Evolutionary conservation across 1,284 basidiomycete genomes (phyloP).

Genomic region (Athelia sp.): DNA sequence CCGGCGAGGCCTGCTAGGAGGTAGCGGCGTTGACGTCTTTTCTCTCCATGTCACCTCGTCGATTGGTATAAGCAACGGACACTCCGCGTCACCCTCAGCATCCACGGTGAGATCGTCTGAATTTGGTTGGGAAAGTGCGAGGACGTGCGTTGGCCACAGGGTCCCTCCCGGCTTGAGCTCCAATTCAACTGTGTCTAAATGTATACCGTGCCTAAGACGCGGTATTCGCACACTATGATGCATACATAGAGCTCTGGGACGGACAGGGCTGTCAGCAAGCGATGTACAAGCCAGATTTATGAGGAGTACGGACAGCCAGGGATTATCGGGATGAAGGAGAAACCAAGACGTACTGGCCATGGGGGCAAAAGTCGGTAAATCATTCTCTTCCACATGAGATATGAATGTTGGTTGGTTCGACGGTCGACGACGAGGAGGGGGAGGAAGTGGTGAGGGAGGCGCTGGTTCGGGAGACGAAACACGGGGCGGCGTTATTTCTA

Average conservation of each 20-base stretch:
- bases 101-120: constrained; percentile 10
- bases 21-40: constrained; percentile 33
- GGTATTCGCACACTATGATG: constrained; percentile 40
- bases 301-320: background rate
- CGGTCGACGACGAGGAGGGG: background rate
- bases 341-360: background rate
- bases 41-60: constrained; percentile 28
- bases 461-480: background rate
- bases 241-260: constrained; percentile 37
- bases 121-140: constrained; percentile 32
- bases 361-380: background rate
- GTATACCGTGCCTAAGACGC: constrained; percentile 18
- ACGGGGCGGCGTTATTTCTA: background rate
- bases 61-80: constrained; percentile 42
- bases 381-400: background rate
- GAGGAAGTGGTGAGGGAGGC: background rate
- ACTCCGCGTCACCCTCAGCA: constrained; percentile 20
- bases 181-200: constrained; percentile 36
- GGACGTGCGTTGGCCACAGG: constrained; percentile 43
- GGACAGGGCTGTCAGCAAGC: constrained; percentile 2
- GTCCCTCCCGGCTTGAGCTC: constrained; percentile 28
- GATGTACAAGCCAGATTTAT: background rate
- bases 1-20: constrained; percentile 29
- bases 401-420: too few species aligned
- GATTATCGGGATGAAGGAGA: background rate